Base-by-base conservation (phyloP, 345 rosid species). In the Gossypium stocksii region DNA sequence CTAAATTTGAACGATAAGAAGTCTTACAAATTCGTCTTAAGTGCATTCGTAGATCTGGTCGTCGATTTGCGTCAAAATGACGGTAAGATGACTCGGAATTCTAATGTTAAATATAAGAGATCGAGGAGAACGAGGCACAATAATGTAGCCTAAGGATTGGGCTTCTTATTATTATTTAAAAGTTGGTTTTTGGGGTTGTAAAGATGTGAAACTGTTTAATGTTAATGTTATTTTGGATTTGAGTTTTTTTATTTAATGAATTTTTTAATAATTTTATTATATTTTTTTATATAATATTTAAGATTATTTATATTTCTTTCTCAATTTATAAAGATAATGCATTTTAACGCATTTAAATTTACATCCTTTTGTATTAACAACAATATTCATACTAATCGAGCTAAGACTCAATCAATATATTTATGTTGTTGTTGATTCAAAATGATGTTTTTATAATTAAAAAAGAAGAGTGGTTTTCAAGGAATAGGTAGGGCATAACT, bases 11-110 rank as follows among this genome's bases (percentile, higher is more conserved):
- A 94, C 67, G 88, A 89, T 63, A 87, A 88, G 82, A 87, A 79
- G 75, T 87, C 91, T 2, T 84, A 89, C 78, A 88, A 80, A 86
- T 89, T 82, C 83, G 84, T 94, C 25, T 76, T 94, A 9, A 85
- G 86, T 66, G 98, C 98, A 9, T 94, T 91, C 64, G 94, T 87
- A 11, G 98, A 94, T 81, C 78, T 91, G 51, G 44, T 89, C 4
- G 82, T 84, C 9, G 70, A 69, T 52, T 65, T 87, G 62, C 88
- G 89, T 14, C 49, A 14, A 74, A 52, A 76, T 53, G 75, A 77
- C 0, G 38, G 13, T 4, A 34, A 9, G 20, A 74, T 27, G 59
- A 54, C 75, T 15, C 76, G 70, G 61, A 52, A 56, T 49, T 61
- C 76, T 69, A 49, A 68, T 7, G 29, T 58, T 12, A 22, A n/a